These are phyloP conservation scores for Aspergillus arachidicola DNA, from an alignment of 2,329 filamentous ascomycete genomes.

Conservation along the genomic window DNA sequence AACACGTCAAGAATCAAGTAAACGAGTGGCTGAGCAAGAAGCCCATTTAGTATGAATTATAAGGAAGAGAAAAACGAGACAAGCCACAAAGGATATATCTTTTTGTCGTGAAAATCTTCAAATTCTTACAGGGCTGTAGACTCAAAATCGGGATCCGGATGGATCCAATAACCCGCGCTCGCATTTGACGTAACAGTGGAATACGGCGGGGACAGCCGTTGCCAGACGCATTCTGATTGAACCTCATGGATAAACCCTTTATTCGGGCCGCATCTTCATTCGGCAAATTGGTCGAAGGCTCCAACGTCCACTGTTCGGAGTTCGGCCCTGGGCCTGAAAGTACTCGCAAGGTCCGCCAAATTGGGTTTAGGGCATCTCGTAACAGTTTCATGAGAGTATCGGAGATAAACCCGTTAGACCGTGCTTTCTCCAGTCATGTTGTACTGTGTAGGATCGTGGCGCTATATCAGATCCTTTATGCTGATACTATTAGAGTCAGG, in stretches of 20 bases:
- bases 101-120: background rate
- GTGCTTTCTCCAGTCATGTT: background rate
- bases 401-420: background rate
- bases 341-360: conserved; percentile 30
- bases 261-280: conserved; percentile 11
- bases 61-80: background rate
- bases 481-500: too few relatives aligned
- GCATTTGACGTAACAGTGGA: background rate
- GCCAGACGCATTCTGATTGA: conserved; percentile 5
- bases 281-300: conserved; percentile 3
- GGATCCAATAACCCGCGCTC: background rate
- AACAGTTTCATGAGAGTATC: conserved; percentile 2
- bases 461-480: background rate
- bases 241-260: background rate
- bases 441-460: background rate
- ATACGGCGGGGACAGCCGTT: conserved; percentile 3
- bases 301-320: conserved; percentile 1
- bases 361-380: conserved; percentile 27
- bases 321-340: background rate
- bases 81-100: background rate
- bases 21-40: conserved; percentile 12
- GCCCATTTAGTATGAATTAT: background rate
- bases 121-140: background rate
- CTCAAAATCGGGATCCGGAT: conserved; percentile 4
- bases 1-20: background rate